Evolutionary conservation across 2,329 filamentous ascomycete genomes (phyloP).

Genomic region (Xylaria sp.): DNA sequence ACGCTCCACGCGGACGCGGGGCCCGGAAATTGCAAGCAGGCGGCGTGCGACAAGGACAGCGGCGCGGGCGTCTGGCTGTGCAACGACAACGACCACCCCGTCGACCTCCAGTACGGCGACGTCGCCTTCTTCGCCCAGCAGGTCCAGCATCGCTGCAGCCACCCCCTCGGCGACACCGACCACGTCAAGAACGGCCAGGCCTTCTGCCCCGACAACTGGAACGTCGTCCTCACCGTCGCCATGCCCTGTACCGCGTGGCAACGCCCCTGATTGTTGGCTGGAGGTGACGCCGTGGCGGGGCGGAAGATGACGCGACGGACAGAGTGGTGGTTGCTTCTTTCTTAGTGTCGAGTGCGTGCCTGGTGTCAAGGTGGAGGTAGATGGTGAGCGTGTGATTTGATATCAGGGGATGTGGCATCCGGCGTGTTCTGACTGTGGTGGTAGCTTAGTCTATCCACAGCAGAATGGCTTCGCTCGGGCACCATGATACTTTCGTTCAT

Average conservation of each 20-base stretch:
- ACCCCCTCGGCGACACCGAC: conserved; percentile 8
- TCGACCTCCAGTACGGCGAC: conserved; percentile 14
- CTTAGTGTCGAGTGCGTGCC: too few species aligned
- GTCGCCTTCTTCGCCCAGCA: conserved; percentile 16
- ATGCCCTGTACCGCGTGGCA: not conserved
- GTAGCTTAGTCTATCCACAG: too few species aligned
- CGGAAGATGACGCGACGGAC: too few species aligned
- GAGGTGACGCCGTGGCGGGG: too few species aligned
- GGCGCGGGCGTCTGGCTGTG: conserved; percentile 21
- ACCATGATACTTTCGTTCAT: too few species aligned
- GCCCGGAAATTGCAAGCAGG: conserved; percentile 12
- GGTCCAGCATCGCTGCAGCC: conserved; percentile 17
- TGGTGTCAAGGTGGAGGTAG: too few species aligned
- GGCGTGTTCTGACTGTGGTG: too few species aligned
- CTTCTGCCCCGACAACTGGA: conserved; percentile 22
- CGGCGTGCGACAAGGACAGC: conserved; percentile 3
- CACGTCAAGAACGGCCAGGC: conserved; percentile 21
- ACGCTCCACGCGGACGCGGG: conserved; percentile 19
- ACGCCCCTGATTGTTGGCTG: not conserved
- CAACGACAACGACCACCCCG: conserved; percentile 9
- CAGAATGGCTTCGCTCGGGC: too few species aligned
- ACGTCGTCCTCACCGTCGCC: conserved; percentile 19
- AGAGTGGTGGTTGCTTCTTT: too few species aligned
- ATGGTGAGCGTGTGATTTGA: too few species aligned
- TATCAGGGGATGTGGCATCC: too few species aligned